Conservation (phyloP, 2,329 filamentous ascomycete species). For the Nothopassalora personata region DNA sequence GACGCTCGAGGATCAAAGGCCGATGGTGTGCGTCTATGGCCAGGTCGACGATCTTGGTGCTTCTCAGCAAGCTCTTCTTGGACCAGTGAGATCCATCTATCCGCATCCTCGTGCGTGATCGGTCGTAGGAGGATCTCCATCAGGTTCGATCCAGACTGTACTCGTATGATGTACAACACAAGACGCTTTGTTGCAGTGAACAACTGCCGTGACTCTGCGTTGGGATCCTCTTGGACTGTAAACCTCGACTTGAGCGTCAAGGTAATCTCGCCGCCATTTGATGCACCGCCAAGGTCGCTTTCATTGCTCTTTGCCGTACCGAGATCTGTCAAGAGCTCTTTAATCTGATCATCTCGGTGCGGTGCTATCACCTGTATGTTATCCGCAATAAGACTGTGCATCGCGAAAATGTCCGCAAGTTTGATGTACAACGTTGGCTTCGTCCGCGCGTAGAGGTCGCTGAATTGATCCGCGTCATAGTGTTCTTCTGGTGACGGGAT, state of each 20-base stretch:
- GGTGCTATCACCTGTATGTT: slow-evolving; percentile 76
- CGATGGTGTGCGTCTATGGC: slow-evolving; percentile 22
- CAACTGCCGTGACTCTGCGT: slow-evolving; percentile 82
- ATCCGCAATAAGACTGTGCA: slow-evolving; percentile 78
- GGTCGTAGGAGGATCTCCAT: slow-evolving; percentile 92
- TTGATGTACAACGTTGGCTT: slow-evolving; percentile 99
- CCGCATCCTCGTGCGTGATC: slow-evolving; percentile 79
- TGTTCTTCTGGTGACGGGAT: slow-evolving; percentile 83
- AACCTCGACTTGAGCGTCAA: slow-evolving; percentile 33
- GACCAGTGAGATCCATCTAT: slow-evolving; percentile 77
- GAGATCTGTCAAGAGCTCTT: slow-evolving; percentile 87
- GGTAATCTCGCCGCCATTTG: slow-evolving; percentile 32
- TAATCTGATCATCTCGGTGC: slow-evolving; percentile 75
- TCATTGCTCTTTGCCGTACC: slow-evolving; percentile 96
- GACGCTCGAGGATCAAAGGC: slow-evolving; percentile 30
- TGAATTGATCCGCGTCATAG: slow-evolving; percentile 98
- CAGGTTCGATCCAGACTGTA: slow-evolving; percentile 87
- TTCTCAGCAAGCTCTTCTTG: slow-evolving; percentile 65
- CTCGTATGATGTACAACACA: slow-evolving; percentile 93
- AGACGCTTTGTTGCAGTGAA: slow-evolving; percentile 99
- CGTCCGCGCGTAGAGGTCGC: slow-evolving; percentile 91
- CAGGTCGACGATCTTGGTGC: slow-evolving; percentile 31
- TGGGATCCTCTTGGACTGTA: slow-evolving; percentile 61
- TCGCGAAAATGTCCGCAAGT: slow-evolving; percentile 93
- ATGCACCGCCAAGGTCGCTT: slow-evolving; percentile 53